Evolutionary conservation across 2,329 filamentous ascomycete species (phyloP).

Genomic region (Huntiella moniliformis): DNA sequence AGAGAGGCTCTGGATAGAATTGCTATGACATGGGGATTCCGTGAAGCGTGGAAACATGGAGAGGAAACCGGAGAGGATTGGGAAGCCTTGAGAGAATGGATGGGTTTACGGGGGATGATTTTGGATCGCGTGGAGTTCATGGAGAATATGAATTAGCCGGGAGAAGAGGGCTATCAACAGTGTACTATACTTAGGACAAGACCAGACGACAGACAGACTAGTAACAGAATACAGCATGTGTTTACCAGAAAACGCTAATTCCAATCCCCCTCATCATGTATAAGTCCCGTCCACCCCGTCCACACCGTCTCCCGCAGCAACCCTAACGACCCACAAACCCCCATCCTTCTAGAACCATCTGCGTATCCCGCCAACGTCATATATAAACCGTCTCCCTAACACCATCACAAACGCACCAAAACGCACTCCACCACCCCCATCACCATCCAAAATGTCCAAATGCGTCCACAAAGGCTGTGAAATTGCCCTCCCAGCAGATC

Average conservation of each 20-base stretch:
- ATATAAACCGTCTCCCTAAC: too few relatives aligned
- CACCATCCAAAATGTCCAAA: conserved; percentile 44
- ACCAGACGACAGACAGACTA: too few relatives aligned
- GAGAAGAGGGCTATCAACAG: too few relatives aligned
- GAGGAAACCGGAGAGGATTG: conserved; percentile 87
- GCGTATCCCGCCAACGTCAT: too few relatives aligned
- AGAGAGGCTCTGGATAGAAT: conserved; percentile 71
- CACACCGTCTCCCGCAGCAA: too few relatives aligned
- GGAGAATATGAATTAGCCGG: conserved; percentile 52
- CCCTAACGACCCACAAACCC: too few relatives aligned
- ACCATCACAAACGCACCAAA: background rate
- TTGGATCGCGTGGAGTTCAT: conserved; percentile 78
- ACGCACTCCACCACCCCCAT: background rate
- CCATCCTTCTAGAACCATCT: too few relatives aligned
- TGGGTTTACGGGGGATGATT: conserved; percentile 70
- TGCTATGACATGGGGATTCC: conserved; percentile 81
- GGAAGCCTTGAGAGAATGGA: conserved; percentile 68
- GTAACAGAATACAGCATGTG: too few relatives aligned
- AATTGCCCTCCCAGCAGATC: conserved; percentile 58
- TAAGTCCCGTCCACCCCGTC: too few relatives aligned
- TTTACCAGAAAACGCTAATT: too few relatives aligned
- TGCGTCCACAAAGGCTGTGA: conserved; percentile 95
- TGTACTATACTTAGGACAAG: too few relatives aligned
- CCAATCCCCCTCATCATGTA: too few relatives aligned
- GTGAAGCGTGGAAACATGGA: conserved; percentile 57